Evolutionary conservation across 2,329 filamentous ascomycete genomes (phyloP).

Genomic region (Fusarium buxicola): DNA sequence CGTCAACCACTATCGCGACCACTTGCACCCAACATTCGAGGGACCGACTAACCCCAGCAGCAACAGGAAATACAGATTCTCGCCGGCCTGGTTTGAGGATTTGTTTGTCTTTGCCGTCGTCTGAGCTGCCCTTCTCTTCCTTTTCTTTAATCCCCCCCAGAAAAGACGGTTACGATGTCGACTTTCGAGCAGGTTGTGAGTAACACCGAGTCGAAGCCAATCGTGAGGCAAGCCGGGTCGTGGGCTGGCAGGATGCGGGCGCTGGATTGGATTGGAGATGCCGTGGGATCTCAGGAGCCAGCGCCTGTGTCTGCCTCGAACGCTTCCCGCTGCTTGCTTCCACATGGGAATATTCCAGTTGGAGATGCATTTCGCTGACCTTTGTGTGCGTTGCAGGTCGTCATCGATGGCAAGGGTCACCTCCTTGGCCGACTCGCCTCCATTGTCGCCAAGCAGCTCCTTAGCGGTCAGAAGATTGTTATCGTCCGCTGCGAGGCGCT

Average conservation of each 20-base stretch:
- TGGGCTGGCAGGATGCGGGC: slow-evolving; percentile 26
- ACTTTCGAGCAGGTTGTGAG: slow-evolving; percentile 78
- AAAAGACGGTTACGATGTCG: slow-evolving; percentile 67
- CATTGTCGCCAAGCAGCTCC: slow-evolving; percentile 98
- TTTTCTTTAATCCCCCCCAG: slow-evolving; percentile 45
- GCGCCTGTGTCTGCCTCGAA: slow-evolving; percentile 27
- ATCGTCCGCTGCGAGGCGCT: slow-evolving; percentile 98
- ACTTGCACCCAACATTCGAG: slow-evolving; percentile 53
- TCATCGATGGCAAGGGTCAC: slow-evolving; percentile 99
- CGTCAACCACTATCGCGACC: slow-evolving; percentile 55
- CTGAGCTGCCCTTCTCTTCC: slow-evolving; percentile 51
- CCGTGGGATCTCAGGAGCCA: slow-evolving; percentile 25
- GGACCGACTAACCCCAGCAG: slow-evolving; percentile 58
- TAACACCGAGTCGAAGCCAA: slow-evolving; percentile 48
- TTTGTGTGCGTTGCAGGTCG: slow-evolving; percentile 70
- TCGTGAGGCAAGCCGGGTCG: slow-evolving; percentile 38
- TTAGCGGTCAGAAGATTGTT: slow-evolving; percentile 99
- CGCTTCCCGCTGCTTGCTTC: slow-evolving; percentile 28
- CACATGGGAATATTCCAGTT: slow-evolving; percentile 37
- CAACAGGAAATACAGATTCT: slow-evolving; percentile 54
- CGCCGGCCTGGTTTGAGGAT: slow-evolving; percentile 53
- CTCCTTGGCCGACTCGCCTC: slow-evolving; percentile 98
- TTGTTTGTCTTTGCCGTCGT: slow-evolving; percentile 51
- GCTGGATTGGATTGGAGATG: slow-evolving; percentile 33
- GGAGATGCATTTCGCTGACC: slow-evolving; percentile 40